Base-by-base conservation (phyloP, 768 basidiomycete genomes). In the Podaxis carcinomalis region DNA sequence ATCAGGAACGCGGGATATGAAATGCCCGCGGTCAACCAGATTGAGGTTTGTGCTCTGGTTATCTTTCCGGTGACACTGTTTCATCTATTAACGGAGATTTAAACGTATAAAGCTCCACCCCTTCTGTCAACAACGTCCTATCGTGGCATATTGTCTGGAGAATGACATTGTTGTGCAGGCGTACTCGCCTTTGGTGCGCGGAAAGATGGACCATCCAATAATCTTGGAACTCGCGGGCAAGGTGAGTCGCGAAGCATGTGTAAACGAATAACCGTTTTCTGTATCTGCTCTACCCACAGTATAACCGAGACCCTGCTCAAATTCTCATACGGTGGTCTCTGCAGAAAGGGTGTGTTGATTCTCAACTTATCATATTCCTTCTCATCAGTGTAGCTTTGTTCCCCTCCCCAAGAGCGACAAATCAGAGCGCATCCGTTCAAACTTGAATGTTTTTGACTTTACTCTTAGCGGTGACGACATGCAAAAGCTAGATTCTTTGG, bases 321-420 rank as follows among this genome's bases (percentile, higher is more conserved):
- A 78, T 95, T 50, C 81, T 97, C 19, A 75, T 96, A 56, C 84
- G 95, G 16, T 97, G 94, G 92, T 95, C 92, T 32, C 74, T 98
- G 39, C 95, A 97, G 72, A 85, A 83, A 68, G 86, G 86, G 89
- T 90, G 65, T 46, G 83, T 74, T 10, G 23, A 28, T 19, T 2
- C 19, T 37, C 23, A 9, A 51, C 53, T 57, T 46, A 16, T 23
- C n/a, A 1, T n/a, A n/a, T 21, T 27, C 50, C 14, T 44, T 42
- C 3, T 21, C 13, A 42, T 53, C 27, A 1, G 14, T 35, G 13
- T 47, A 57, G 92, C 23, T 90, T 84, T 66, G 79, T 90, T 0
- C 89, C 90, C 0, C 80, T 96, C 3, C 90, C 92, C 2, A 95
- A 95, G 73, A 90, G 88, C 28, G 80, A 82, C 32, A 88, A 83